Evolutionary conservation across 441 rosid genomes (phyloP), one percentile per base, ranked within the genome.

Genomic region (Rhodomyrtus psidioides): DNA sequence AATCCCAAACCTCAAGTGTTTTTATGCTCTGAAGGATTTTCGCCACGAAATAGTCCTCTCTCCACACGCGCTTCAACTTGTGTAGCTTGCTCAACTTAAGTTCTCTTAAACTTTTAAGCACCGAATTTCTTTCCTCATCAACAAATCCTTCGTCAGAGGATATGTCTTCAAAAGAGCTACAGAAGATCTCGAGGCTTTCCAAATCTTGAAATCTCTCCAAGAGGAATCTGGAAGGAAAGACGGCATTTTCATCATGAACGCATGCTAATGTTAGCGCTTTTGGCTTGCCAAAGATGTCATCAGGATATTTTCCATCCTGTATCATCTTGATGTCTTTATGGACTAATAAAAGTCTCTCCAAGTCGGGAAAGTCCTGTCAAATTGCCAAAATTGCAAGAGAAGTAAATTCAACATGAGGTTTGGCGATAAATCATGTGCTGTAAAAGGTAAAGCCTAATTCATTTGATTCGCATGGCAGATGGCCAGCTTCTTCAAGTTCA

Each of bases 1-100:
- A 62, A 30, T 62, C 75, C 24, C 44, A 8, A 30, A 62, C 42
- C 44, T 30, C 7, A 4, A 62, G 17, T 62, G 1, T 17, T 2
- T 8, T 0, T 24, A 62, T 62, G 1, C 13, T 9, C 0, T 0
- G 44, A 28, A 62, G 44, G 28, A 62, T 30, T 30, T 30, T 62
- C 2, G 0, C 17, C 12, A 16, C 12, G 28, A 8, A 16, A 30
- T 5, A 62, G 44, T 1, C 7, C 28, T 62, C 7, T 16, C 7
- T 62, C 75, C 44, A 62, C 1, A 62, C 13, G 16, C 1, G 1
- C 12, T 30, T 62, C 2, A 62, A 2, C 6, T 62, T 62, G 1
- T 8, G 75, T 9, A 62, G 13, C 7, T 30, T 62, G 44, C 17
- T 62, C 4, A 28, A 62, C 42, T 62, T 30, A 62, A 62, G 7